A percentile compares a stretch with the other conserved stretches of the same genome.
Conservation (phyloP, 805 yeast genomes). For the Pichia paraexigua region DNA sequence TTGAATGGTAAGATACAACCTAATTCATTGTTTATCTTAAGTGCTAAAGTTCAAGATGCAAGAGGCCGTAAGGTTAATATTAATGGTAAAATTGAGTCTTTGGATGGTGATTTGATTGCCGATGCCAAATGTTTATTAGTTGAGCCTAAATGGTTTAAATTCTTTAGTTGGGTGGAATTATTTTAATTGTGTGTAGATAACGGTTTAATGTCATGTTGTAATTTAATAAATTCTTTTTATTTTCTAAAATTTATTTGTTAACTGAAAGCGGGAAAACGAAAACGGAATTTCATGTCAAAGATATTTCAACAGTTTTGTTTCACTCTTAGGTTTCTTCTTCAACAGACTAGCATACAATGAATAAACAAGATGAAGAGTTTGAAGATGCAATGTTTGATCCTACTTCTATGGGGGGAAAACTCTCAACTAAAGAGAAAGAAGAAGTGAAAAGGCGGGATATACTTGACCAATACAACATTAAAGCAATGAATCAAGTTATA, state of each 20-base stretch:
- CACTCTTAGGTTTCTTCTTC: not conserved
- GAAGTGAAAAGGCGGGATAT: slow-evolving; percentile 2
- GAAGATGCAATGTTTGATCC: slow-evolving; percentile 4
- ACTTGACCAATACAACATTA: slow-evolving; percentile 8
- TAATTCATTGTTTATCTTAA: slow-evolving; percentile 54
- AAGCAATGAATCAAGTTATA: slow-evolving; percentile 14
- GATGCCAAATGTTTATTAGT: slow-evolving; percentile 64
- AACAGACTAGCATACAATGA: not conserved
- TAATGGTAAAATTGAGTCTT: slow-evolving; percentile 37
- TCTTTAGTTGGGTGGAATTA: slow-evolving; percentile 42
- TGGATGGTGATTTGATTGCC: slow-evolving; percentile 31
- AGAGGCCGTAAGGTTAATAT: slow-evolving; percentile 82
- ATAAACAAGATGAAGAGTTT: not conserved
- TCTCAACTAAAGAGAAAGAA: not conserved
- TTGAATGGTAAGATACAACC: slow-evolving; percentile 57
- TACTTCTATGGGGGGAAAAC: not conserved
- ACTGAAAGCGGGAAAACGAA: not conserved
- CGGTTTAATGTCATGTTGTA: not conserved
- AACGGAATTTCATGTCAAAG: not conserved
- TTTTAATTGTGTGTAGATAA: not conserved
- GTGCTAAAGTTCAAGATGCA: slow-evolving; percentile 53
- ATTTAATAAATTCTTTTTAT: not conserved
- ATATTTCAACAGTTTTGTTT: not conserved
- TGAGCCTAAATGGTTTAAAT: slow-evolving; percentile 85
- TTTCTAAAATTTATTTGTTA: not conserved